phyloP scores from a whole-genome alignment of 768 basidiomycete genomes.

The Termitomyces sp. region DNA sequence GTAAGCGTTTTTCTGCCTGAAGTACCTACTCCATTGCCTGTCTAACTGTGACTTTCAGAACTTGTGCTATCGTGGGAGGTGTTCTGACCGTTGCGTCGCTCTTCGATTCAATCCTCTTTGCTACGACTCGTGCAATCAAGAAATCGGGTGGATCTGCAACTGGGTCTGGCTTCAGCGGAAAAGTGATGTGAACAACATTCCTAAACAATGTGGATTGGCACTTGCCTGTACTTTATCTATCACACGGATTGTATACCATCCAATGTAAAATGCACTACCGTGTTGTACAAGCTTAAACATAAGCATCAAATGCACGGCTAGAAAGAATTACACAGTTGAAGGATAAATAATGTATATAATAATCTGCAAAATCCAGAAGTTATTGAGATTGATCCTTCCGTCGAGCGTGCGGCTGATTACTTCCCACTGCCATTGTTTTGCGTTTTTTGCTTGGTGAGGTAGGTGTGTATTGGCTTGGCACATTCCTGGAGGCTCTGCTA shows the following conservation, averaged over 20 bases:
- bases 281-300: constrained; percentile 9
- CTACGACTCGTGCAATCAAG: constrained; percentile 70
- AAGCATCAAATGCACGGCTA: neutral
- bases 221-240: constrained; percentile 9
- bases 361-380: neutral
- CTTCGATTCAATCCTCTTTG: constrained; percentile 83
- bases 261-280: constrained; percentile 3
- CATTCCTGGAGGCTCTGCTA: constrained; percentile 8
- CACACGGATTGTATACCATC: constrained; percentile 7
- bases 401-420: constrained; percentile 6
- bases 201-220: constrained; percentile 1
- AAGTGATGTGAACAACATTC: constrained; percentile 33
- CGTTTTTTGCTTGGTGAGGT: constrained; percentile 31
- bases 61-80: constrained; percentile 96
- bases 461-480: constrained; percentile 6
- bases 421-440: constrained; percentile 14
- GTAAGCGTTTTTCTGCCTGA: constrained; percentile 39
- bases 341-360: neutral
- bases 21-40: neutral
- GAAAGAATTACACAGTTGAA: constrained; percentile 2
- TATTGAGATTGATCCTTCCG: constrained; percentile 3
- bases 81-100: constrained; percentile 92
- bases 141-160: constrained; percentile 36
- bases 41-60: constrained; percentile 39
- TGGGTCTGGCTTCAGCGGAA: constrained; percentile 27